Percentiles rank a stretch among this genome's conserved stretches.
These are phyloP conservation scores for Colletotrichum somersetense DNA, from an alignment of 2,329 filamentous ascomycete species.

Conservation along the genomic window DNA sequence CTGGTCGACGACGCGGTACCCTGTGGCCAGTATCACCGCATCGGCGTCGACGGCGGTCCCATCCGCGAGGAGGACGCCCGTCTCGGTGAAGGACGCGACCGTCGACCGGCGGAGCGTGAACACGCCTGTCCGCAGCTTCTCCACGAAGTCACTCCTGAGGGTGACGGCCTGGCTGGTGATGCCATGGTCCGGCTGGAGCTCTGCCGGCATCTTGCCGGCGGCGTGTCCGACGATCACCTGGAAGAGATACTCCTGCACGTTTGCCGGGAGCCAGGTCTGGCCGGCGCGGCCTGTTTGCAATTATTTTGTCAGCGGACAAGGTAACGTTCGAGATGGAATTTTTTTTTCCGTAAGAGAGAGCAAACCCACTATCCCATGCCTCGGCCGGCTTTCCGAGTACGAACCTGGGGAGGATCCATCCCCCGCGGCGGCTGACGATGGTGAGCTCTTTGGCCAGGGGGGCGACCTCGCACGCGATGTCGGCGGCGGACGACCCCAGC, in stretches of 20 bases:
- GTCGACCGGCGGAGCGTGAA: conserved; percentile 51
- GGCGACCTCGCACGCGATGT: conserved; percentile 54
- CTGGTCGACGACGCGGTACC: conserved; percentile 49
- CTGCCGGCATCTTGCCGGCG: conserved; percentile 49
- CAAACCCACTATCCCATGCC: conserved; percentile 50
- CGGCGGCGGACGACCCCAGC: conserved; percentile 54
- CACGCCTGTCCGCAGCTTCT: conserved; percentile 49
- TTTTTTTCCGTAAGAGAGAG: too few species aligned
- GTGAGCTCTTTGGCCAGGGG: conserved; percentile 51
- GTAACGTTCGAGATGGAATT: not conserved
- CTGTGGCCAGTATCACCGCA: conserved; percentile 64
- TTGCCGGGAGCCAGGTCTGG: conserved; percentile 47
- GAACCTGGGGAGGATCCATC: conserved; percentile 55
- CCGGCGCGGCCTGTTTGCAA: conserved; percentile 45
- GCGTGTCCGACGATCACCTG: conserved; percentile 49
- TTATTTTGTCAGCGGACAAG: not conserved
- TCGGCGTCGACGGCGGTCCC: conserved; percentile 58
- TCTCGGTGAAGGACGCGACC: conserved; percentile 47
- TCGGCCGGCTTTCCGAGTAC: conserved; percentile 53
- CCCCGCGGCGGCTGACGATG: conserved; percentile 53
- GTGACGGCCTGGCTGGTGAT: conserved; percentile 53
- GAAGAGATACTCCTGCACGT: conserved; percentile 48
- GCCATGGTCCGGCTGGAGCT: conserved; percentile 50
- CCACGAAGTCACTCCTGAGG: conserved; percentile 48
- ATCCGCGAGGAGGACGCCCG: conserved; percentile 55